Base-by-base conservation (phyloP, 2,329 filamentous ascomycete genomes). In the Colletotrichum graminicola region DNA sequence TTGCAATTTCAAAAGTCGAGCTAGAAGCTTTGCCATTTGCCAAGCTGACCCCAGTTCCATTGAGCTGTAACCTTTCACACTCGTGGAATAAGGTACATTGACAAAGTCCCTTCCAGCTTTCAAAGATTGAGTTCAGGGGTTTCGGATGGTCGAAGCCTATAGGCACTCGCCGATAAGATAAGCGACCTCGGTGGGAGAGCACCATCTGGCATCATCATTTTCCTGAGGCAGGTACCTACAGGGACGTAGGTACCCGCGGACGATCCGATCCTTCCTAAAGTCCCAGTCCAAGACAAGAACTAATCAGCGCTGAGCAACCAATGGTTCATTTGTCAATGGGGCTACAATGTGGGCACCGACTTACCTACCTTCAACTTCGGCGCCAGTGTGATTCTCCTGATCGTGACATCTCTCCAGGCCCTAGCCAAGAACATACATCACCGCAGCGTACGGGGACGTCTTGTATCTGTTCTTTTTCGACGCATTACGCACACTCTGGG, bases 271-370 rank as follows among this genome's bases (percentile, higher is more conserved):
- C 29, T 29, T 49, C 26, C 49, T 5, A 29, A 29, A 43, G 52
- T 36, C 26, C 52, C 21, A 12, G n/a, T 7, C n/a, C 23, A 32
- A n/a, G 11, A 32, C 23, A 32, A n/a, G 11, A 32, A 45, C 7
- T 16, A 2, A 59, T 14, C 21, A 32, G 14, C 4, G 41, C 41
- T 43, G 16, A 43, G 21, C 41, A 43, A 8, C 41, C 41, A 7
- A 12, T 5, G 5, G n/a, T 26, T 39, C 23, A 63, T 63, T 63
- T 36, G 61, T 18, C 61, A 54, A 54, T 34, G 39, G 34, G 32
- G 5, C 3, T 26, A 1, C 1, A 2, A 12, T 55, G 6, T 43
- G 49, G 61, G 4, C n/a, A 11, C 18, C 6, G 2, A 11, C 5
- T 12, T 4, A 1, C 51, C 26, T 26, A 34, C 26, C 61, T 23